Base-by-base conservation (phyloP, 768 basidiomycete species). In the Leccinum uliginosum region DNA sequence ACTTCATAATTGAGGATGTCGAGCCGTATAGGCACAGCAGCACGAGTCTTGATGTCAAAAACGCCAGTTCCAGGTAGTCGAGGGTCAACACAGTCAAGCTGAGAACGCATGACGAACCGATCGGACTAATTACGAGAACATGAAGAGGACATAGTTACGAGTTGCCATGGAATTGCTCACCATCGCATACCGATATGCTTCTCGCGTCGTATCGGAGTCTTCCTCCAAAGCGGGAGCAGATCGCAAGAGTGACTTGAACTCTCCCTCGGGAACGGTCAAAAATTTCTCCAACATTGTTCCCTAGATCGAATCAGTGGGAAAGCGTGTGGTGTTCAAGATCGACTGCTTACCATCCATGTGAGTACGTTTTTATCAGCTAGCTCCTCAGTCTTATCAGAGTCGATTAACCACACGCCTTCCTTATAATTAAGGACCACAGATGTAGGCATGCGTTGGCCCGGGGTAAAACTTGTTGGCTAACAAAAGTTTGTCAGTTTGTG, bases 1-100 rank as follows among this genome's bases (percentile, higher is more conserved):
- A 89, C 89, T 74, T 84, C 80, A 62, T 83, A 89, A 69, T 98
- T 98, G 53, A 93, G 75, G 11, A 89, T 73, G 68, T 98, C 96
- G 67, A 90, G 75, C 2, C 96, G 85, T 47, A 98, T 85, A 0
- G 91, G 83, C 24, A 92, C 71, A 30, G 86, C 88, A 0, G 93
- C 94, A 48, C 96, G 83, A 0, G 96, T 98, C 73, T 99, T 99
- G 73, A 98, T 85, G 68, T 99, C 96, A 63, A 99, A 99, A 1
- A 95, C 85, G 27, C 93, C 93, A 0, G 86, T 87, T 1, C 93
- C 94, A 4, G 95, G 95, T 29, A 98, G 74, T 44, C 89, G 80
- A 12, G 73, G 62, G 65, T 98, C 91, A 1, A 84, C 74, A 62
- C 94, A 93, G 67, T 99, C 96, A 6, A 99, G 80, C 69, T 99